Conservation (phyloP, 106 monocot species). For the Dioscorea alata region DNA sequence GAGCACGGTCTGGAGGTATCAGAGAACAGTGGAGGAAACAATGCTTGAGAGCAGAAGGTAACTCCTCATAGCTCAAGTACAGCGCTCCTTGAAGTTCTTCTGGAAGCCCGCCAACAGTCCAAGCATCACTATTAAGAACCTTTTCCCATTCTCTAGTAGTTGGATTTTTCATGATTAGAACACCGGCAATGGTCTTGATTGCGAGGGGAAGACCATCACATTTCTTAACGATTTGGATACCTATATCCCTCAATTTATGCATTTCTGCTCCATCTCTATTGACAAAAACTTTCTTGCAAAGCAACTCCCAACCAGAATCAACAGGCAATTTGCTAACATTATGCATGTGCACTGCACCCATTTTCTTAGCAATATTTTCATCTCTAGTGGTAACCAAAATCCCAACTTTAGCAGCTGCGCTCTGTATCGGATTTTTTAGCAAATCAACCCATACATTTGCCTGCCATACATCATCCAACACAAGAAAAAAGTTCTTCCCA, state of each 20-base stretch:
- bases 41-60: constrained; percentile 35
- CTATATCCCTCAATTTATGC: constrained; percentile 12
- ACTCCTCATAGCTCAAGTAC: constrained; percentile 37
- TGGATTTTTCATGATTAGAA: constrained; percentile 13
- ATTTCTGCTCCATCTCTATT: neutral
- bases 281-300: constrained; percentile 12
- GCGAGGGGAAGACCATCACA: constrained; percentile 43
- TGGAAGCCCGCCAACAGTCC: constrained; percentile 16
- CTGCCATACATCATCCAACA: constrained; percentile 38
- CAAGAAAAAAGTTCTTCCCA: constrained; percentile 23
- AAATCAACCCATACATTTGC: constrained; percentile 19
- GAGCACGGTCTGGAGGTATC: constrained; percentile 1
- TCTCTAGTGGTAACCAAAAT: constrained; percentile 31
- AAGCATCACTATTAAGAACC: constrained; percentile 12
- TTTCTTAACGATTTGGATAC: constrained; percentile 20
- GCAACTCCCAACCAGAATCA: constrained; percentile 22
- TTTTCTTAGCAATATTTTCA: constrained; percentile 13
- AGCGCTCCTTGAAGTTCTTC: constrained; percentile 19
- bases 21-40: constrained; percentile 28
- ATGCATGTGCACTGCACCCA: constrained; percentile 9
- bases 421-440: constrained; percentile 15
- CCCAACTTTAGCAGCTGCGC: neutral
- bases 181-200: constrained; percentile 31
- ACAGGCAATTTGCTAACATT: constrained; percentile 7
- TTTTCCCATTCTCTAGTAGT: constrained; percentile 13